phyloP scores from a whole-genome alignment of 176 grass and related monocot species.

The Eremochloa ophiuroides region DNA sequence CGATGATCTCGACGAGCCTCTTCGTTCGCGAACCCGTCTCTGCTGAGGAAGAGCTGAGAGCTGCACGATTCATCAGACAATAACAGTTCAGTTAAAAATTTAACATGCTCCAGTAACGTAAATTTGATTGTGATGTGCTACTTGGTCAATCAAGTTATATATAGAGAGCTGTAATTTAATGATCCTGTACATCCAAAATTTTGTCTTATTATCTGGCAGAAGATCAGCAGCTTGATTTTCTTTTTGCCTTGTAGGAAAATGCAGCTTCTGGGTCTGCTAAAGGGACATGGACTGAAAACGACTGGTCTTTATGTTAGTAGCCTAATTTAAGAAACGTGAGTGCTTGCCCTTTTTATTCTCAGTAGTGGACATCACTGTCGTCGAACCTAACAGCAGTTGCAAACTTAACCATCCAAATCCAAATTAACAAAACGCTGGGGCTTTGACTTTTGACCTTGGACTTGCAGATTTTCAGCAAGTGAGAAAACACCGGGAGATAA shows the following conservation, averaged over 20 bases:
- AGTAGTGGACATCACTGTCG: neutral
- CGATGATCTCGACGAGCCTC: neutral
- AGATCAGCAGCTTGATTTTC: neutral
- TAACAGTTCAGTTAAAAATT: neutral
- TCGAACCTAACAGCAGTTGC: constrained; percentile 25
- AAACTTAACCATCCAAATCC: neutral
- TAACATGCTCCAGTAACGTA: neutral
- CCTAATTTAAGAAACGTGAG: neutral
- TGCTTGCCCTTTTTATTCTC: neutral
- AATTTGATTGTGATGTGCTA: neutral
- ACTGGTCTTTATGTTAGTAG: neutral
- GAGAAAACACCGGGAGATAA: constrained; percentile 16
- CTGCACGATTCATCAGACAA: neutral
- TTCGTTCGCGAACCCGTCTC: neutral
- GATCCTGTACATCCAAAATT: neutral
- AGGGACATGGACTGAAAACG: too few relatives aligned
- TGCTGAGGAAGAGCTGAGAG: neutral
- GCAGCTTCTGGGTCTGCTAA: neutral
- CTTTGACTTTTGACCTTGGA: constrained; percentile 9
- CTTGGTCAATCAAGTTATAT: neutral
- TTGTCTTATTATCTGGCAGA: neutral
- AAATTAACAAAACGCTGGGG: neutral
- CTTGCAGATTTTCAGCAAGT: neutral
- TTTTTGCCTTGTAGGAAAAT: neutral
- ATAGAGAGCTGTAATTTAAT: neutral